A percentile compares a stretch with the other conserved stretches of the same genome.
Conservation (phyloP, 192 early-diverging fungal genomes). For the Gryganskiella cystojenkinii region DNA sequence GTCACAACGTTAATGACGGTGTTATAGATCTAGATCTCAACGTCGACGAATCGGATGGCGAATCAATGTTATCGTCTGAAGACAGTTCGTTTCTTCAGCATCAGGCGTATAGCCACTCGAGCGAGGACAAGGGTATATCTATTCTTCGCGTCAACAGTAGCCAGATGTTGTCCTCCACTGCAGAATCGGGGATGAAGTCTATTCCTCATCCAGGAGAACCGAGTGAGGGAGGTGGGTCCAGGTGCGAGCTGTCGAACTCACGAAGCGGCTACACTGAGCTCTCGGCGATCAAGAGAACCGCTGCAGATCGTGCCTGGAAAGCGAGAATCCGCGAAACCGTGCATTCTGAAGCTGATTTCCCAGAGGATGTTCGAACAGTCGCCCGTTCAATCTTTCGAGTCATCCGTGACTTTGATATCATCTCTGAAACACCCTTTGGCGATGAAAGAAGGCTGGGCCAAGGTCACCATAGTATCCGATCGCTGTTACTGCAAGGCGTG, state of each 20-base stretch:
- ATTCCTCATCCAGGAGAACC: neutral
- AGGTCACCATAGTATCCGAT: conserved; percentile 11
- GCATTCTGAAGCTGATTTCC: conserved; percentile 38
- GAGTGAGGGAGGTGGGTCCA: neutral
- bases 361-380: conserved; percentile 47
- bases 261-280: neutral
- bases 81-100: conserved; percentile 12
- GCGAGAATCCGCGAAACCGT: conserved; percentile 34
- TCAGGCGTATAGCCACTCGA: neutral
- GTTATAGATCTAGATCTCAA: conserved; percentile 17
- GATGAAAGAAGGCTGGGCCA: neutral
- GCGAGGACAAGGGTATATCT: conserved; percentile 28
- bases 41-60: conserved; percentile 29
- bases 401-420: conserved; percentile 50
- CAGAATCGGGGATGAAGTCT: conserved; percentile 28
- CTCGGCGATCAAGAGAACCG: conserved; percentile 6
- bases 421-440: neutral
- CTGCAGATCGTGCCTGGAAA: conserved; percentile 44
- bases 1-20: neutral
- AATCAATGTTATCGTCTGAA: conserved; percentile 36
- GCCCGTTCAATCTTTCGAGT: conserved; percentile 50
- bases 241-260: neutral
- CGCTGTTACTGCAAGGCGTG: conserved; percentile 27
- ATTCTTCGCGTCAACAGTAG: conserved; percentile 41
- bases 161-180: conserved; percentile 29